Evolutionary conservation across 2,329 filamentous ascomycete genomes (phyloP).

Genomic region (Scopulariopsis brevicaulis): DNA sequence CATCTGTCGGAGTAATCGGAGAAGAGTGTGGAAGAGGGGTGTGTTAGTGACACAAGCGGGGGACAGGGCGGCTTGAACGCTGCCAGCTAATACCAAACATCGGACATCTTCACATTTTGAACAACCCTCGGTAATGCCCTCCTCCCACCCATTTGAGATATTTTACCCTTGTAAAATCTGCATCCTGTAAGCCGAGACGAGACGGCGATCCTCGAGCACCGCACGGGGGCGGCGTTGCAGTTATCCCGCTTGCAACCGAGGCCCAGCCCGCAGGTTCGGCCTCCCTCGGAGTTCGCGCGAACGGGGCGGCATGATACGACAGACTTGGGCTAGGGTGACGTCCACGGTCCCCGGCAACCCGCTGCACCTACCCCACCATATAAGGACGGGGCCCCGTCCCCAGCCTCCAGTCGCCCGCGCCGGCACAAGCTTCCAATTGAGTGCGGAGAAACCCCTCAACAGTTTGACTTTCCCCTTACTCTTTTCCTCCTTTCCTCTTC

Average conservation of each 20-base stretch:
- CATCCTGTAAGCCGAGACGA: no score
- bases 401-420: background rate
- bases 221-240: background rate
- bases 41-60: background rate
- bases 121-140: background rate
- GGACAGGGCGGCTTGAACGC: background rate
- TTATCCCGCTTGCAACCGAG: slow-evolving; percentile 2
- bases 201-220: background rate
- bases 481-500: no score
- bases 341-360: background rate
- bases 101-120: background rate
- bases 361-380: background rate
- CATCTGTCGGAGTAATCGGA: background rate
- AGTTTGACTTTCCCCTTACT: no score
- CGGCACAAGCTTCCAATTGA: background rate
- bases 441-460: background rate
- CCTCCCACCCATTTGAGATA: background rate
- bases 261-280: background rate
- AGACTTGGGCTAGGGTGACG: background rate
- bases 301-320: background rate
- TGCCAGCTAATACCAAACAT: background rate
- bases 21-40: background rate
- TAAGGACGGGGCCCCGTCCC: background rate
- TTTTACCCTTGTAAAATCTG: background rate
- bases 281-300: background rate